Percentiles rank a stretch among this genome's conserved stretches.
Evolutionary conservation across 1,284 basidiomycete species (phyloP).

Genomic region (Moniliella sp.): DNA sequence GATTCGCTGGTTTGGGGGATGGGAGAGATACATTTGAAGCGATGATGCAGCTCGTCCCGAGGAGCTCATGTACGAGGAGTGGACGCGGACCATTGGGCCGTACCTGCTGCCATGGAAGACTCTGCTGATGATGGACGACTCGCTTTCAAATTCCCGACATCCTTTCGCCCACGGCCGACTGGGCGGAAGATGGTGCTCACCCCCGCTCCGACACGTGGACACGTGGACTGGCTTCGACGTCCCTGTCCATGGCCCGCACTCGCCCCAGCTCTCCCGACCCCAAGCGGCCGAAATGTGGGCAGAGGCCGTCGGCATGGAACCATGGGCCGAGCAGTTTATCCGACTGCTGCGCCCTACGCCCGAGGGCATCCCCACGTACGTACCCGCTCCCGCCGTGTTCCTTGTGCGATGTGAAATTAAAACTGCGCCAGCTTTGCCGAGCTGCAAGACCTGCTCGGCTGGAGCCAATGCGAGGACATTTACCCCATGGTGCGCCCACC

Average conservation of each 20-base stretch:
- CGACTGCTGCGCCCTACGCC: conserved; percentile 7
- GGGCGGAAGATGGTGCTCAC: too few relatives aligned
- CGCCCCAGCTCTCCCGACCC: too few relatives aligned
- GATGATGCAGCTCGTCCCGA: conserved; percentile 1
- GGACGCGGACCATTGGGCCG: conserved; percentile 38
- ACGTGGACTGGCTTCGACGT: too few relatives aligned
- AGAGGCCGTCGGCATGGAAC: conserved; percentile 13
- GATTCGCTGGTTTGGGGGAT: conserved; percentile 7
- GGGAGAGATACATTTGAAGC: conserved; percentile 2
- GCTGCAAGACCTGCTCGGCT: conserved; percentile 59
- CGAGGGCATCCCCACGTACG: conserved; percentile 3
- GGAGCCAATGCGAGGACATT: conserved; percentile 63
- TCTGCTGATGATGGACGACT: conserved; percentile 45
- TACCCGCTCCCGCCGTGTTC: too few relatives aligned
- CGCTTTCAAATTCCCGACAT: too few relatives aligned
- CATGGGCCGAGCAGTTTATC: conserved; percentile 9
- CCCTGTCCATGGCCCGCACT: too few relatives aligned
- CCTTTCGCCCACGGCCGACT: too few relatives aligned
- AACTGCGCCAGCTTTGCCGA: conserved; percentile 69
- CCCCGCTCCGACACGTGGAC: too few relatives aligned
- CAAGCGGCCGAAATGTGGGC: too few relatives aligned
- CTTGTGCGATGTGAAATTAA: too few relatives aligned
- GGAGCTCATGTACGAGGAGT: conserved; percentile 11
- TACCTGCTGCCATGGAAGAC: conserved; percentile 77
- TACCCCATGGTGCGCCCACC: conserved; percentile 68